Conservation (phyloP, 495 filamentous ascomycete species). For the Podospora anserina region DNA sequence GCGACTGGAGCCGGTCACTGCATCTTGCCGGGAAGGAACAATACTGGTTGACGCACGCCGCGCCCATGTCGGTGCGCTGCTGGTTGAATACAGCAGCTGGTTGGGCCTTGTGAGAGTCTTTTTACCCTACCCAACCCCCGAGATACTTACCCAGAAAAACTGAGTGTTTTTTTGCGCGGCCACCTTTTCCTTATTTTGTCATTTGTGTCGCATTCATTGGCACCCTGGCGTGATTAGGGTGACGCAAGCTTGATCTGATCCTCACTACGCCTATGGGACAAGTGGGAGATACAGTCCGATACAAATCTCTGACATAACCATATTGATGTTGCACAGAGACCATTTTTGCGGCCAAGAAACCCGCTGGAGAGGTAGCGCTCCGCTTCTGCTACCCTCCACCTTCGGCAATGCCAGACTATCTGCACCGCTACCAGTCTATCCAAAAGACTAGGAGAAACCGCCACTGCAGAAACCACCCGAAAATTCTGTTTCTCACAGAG, state of each 20-base stretch:
- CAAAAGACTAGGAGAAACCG: background rate
- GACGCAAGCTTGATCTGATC: slow-evolving; percentile 12
- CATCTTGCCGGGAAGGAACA: slow-evolving; percentile 24
- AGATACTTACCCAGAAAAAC: background rate
- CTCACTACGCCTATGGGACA: background rate
- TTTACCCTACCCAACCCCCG: background rate
- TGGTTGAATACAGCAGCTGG: slow-evolving; percentile 3
- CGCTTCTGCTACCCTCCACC: slow-evolving; percentile 7
- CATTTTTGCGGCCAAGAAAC: slow-evolving; percentile 6
- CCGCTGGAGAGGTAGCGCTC: slow-evolving; percentile 11
- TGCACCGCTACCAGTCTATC: background rate
- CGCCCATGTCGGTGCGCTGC: slow-evolving; percentile 9
- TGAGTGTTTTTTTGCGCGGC: slow-evolving; percentile 18
- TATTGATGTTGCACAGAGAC: slow-evolving; percentile 1
- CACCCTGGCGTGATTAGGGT: slow-evolving; percentile 19
- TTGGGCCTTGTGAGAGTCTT: background rate
- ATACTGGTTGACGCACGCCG: slow-evolving; percentile 12
- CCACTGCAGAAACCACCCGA: background rate
- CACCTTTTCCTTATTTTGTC: slow-evolving; percentile 15
- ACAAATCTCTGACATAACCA: slow-evolving; percentile 11
- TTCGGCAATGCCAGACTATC: slow-evolving; percentile 5
- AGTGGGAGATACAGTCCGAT: background rate
- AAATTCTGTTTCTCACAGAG: background rate
- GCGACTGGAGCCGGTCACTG: slow-evolving; percentile 23
- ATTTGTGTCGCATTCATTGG: slow-evolving; percentile 25